A percentile compares a stretch with the other conserved stretches of the same genome.
Conservation (phyloP, 2,329 filamentous ascomycete species). For the Colletotrichum phormii region DNA sequence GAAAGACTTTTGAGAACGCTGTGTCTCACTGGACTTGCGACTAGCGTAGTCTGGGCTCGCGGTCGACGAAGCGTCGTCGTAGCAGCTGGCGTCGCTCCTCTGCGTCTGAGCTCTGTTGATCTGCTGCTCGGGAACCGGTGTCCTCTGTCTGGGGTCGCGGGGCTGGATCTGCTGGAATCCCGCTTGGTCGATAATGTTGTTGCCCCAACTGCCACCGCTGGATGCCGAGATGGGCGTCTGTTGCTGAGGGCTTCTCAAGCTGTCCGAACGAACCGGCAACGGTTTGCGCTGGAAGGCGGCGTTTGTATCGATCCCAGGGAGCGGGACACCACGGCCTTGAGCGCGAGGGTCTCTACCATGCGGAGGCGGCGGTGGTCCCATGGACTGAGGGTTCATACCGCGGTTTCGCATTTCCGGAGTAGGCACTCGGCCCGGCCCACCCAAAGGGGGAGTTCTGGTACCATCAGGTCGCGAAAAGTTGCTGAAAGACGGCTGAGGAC, state of each 20-base stretch:
- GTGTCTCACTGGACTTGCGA: conserved; percentile 62
- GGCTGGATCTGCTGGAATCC: conserved; percentile 60
- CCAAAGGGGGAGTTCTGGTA: conserved; percentile 33
- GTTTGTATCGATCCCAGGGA: conserved; percentile 27
- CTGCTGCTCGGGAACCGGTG: conserved; percentile 39
- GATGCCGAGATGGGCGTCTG: conserved; percentile 49
- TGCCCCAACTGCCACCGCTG: conserved; percentile 52
- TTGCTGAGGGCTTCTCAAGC: conserved; percentile 44
- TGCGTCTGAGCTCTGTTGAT: conserved; percentile 45
- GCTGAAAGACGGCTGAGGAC: conserved; percentile 37
- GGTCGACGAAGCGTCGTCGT: conserved; percentile 74
- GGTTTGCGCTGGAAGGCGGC: conserved; percentile 63
- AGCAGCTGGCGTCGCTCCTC: conserved; percentile 57
- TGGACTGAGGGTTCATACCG: conserved; percentile 41
- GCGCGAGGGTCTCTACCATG: conserved; percentile 17
- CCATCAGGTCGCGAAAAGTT: conserved; percentile 38
- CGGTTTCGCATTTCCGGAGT: conserved; percentile 40
- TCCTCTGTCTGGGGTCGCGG: conserved; percentile 40
- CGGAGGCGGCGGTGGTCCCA: conserved; percentile 21
- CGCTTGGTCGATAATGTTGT: conserved; percentile 58
- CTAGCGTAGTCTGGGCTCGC: conserved; percentile 84
- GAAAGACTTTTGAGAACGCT: conserved; percentile 54
- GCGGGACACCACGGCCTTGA: conserved; percentile 37
- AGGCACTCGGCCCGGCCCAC: conserved; percentile 28
- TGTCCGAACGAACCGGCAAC: conserved; percentile 55